Evolutionary conservation across 805 yeast genomes (phyloP).

Genomic region (Yarrowia sp.): DNA sequence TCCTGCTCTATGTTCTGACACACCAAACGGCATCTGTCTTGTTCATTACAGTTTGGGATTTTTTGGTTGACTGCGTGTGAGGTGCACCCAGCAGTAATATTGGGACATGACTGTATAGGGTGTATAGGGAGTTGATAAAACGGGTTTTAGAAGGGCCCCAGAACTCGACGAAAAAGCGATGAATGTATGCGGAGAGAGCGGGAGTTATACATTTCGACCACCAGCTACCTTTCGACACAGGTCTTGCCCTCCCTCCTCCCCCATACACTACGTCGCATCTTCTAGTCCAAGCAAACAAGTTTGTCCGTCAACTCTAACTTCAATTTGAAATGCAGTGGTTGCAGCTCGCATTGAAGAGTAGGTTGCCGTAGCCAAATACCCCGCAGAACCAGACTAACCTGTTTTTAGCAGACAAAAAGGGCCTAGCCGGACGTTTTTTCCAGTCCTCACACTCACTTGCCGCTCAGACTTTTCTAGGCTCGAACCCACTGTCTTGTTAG

Average conservation of each 20-base stretch:
- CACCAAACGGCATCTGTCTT: background rate
- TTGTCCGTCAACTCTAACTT: slow-evolving; percentile 3
- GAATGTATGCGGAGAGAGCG: too few species aligned
- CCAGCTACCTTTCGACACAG: too few species aligned
- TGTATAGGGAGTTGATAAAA: background rate
- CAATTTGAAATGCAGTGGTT: slow-evolving; percentile 3
- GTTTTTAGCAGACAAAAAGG: slow-evolving; percentile 4
- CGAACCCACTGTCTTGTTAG: too few species aligned
- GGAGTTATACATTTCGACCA: too few species aligned
- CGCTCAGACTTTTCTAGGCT: background rate
- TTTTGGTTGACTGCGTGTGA: background rate
- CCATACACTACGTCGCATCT: background rate
- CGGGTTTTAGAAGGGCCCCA: too few species aligned
- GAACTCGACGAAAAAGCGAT: too few species aligned
- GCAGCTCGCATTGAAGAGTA: slow-evolving; percentile 11
- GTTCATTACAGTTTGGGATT: background rate
- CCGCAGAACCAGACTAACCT: slow-evolving; percentile 27
- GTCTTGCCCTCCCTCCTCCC: background rate
- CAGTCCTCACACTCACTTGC: background rate
- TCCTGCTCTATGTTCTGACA: too few species aligned
- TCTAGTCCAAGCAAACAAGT: background rate
- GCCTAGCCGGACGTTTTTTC: background rate
- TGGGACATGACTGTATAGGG: background rate
- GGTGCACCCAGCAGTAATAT: background rate
- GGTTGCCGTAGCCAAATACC: slow-evolving; percentile 18